Evolutionary conservation across 768 basidiomycete species (phyloP).

Genomic region (Tulasnella sp.): DNA sequence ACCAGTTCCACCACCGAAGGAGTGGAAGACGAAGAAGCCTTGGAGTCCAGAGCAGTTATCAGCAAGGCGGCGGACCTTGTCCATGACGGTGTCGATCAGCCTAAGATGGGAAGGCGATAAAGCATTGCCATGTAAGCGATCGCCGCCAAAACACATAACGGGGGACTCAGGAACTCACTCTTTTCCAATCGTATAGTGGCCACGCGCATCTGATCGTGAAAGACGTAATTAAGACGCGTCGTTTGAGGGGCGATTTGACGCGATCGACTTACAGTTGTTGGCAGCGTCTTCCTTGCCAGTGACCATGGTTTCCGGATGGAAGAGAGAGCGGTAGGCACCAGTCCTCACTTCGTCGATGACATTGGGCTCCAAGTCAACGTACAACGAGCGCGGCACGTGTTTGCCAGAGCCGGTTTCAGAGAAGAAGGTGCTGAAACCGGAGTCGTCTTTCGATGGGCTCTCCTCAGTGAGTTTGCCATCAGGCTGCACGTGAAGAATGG

Average conservation of each 20-base stretch:
- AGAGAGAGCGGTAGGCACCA: conserved; percentile 90
- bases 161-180: conserved; percentile 32
- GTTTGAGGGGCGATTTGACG: conserved; percentile 19
- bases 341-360: conserved; percentile 96
- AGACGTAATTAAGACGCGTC: background rate
- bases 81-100: conserved; percentile 91
- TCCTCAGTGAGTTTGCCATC: conserved; percentile 82
- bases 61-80: conserved; percentile 89
- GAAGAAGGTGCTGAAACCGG: conserved; percentile 99
- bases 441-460: conserved; percentile 61
- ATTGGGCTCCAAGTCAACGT: conserved; percentile 94
- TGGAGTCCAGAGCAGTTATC: conserved; percentile 98
- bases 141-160: too few relatives aligned
- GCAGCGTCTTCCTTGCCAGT: conserved; percentile 99
- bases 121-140: background rate
- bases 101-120: background rate
- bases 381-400: conserved; percentile 94
- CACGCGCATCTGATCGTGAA: conserved; percentile 68
- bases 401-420: conserved; percentile 96
- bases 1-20: conserved; percentile 98
- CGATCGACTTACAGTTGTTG: conserved; percentile 73
- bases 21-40: conserved; percentile 99
- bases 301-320: conserved; percentile 98
- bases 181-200: conserved; percentile 98
- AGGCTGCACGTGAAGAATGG: conserved; percentile 41